Evolutionary conservation across 2,329 filamentous ascomycete genomes (phyloP).

Genomic region (Annulohypoxylon truncatum): DNA sequence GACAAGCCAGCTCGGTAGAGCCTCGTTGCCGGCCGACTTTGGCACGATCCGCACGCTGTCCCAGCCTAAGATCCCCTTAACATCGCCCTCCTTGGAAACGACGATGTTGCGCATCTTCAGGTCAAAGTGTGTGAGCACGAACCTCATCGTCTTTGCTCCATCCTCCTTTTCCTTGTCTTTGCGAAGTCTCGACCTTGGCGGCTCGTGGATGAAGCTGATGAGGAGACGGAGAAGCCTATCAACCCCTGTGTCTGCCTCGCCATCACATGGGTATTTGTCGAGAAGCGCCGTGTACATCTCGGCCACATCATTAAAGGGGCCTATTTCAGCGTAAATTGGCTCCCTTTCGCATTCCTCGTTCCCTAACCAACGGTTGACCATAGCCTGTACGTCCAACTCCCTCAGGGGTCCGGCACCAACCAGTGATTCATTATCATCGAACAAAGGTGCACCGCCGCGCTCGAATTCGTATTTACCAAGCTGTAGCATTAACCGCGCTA

Average conservation of each 20-base stretch:
- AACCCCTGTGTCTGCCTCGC: conserved; percentile 31
- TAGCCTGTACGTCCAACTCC: conserved; percentile 40
- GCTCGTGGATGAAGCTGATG: conserved; percentile 38
- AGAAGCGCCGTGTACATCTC: conserved; percentile 40
- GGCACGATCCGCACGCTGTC: conserved; percentile 41
- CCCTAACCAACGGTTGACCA: conserved; percentile 42
- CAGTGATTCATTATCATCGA: conserved; percentile 29
- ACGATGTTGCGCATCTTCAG: conserved; percentile 45
- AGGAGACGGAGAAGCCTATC: conserved; percentile 40
- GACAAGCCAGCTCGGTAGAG: conserved; percentile 44
- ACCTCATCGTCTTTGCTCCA: conserved; percentile 14
- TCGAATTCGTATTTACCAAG: conserved; percentile 40
- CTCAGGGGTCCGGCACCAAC: conserved; percentile 31
- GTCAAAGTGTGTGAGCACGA: conserved; percentile 44
- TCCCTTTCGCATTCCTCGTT: conserved; percentile 32
- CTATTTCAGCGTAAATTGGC: conserved; percentile 33
- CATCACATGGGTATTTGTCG: conserved; percentile 29
- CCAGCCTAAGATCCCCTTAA: conserved; percentile 45
- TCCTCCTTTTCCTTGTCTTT: conserved; percentile 1
- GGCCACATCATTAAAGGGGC: conserved; percentile 27
- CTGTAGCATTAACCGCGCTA: conserved; percentile 41
- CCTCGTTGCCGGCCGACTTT: conserved; percentile 43
- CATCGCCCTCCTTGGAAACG: conserved; percentile 37
- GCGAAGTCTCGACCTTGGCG: background rate
- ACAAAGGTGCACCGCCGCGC: conserved; percentile 38